A percentile compares a stretch with the other conserved stretches of the same genome.
Conservation (phyloP, 192 early-diverging fungal genomes). For the Spinellus fusiger region DNA sequence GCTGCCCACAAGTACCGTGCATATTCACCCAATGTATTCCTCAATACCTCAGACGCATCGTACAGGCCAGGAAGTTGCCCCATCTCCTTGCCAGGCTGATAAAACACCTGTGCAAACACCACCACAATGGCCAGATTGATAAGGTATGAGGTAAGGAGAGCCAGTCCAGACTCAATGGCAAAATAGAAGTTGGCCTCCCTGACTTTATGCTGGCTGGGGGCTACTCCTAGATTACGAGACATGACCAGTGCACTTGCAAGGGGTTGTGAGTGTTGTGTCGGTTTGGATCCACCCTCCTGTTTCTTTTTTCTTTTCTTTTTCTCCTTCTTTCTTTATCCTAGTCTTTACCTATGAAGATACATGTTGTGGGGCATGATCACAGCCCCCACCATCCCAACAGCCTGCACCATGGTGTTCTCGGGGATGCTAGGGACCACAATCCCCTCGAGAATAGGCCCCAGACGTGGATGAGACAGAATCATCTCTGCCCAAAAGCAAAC, state of each 20-base stretch:
- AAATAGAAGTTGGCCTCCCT: constrained; percentile 68
- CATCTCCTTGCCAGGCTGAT: constrained; percentile 10
- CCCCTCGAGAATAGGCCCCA: constrained; percentile 42
- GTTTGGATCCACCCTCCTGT: not conserved
- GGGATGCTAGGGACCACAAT: constrained; percentile 53
- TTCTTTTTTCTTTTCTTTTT: not conserved
- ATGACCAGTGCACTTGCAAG: constrained; percentile 65
- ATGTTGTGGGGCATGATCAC: constrained; percentile 90
- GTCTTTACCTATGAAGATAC: constrained; percentile 67
- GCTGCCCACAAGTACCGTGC: constrained; percentile 76
- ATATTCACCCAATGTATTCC: constrained; percentile 51
- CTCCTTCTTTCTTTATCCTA: not conserved
- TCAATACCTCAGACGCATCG: constrained; percentile 55
- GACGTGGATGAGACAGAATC: constrained; percentile 43
- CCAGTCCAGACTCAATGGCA: constrained; percentile 54
- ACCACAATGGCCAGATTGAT: constrained; percentile 67
- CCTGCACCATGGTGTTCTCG: constrained; percentile 48
- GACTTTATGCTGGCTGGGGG: constrained; percentile 31
- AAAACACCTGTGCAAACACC: constrained; percentile 54
- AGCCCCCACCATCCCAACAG: constrained; percentile 61
- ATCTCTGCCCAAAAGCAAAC: constrained; percentile 73
- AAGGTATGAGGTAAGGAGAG: constrained; percentile 55
- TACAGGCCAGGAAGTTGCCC: constrained; percentile 47
- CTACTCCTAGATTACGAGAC: constrained; percentile 30
- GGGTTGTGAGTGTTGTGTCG: not conserved